Evolutionary conservation across 192 early-diverging fungal species (phyloP).

Genomic region (Backusella circina): DNA sequence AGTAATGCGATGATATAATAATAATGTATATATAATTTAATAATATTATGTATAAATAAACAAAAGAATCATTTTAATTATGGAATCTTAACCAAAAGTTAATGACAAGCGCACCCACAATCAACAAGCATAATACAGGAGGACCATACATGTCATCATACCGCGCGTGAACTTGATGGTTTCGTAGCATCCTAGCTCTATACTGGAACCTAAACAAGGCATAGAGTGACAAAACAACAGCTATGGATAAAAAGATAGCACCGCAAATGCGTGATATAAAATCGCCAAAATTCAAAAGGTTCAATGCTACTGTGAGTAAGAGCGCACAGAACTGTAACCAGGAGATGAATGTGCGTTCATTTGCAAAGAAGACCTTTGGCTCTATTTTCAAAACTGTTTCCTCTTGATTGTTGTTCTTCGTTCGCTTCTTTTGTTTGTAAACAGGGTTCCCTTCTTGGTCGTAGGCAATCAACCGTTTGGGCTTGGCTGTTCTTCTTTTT

Average conservation of each 20-base stretch:
- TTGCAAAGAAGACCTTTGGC: slow-evolving; percentile 86
- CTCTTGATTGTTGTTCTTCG: neutral
- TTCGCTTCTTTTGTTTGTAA: neutral
- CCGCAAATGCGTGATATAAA: slow-evolving; percentile 51
- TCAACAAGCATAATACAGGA: slow-evolving; percentile 62
- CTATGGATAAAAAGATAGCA: slow-evolving; percentile 36
- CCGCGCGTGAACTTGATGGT: neutral
- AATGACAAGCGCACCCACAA: slow-evolving; percentile 54
- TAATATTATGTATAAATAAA: neutral
- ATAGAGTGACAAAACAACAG: slow-evolving; percentile 5
- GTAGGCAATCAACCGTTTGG: neutral
- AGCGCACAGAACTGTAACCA: slow-evolving; percentile 81
- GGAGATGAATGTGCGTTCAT: slow-evolving; percentile 82
- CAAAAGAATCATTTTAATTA: neutral
- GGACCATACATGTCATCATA: slow-evolving; percentile 80
- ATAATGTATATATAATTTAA: neutral
- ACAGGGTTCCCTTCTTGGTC: neutral
- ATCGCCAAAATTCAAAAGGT: slow-evolving; percentile 75
- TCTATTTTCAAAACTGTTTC: slow-evolving; percentile 56
- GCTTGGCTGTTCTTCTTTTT: neutral
- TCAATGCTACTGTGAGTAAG: slow-evolving; percentile 63
- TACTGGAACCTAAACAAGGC: slow-evolving; percentile 20
- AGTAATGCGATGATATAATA: too few species aligned
- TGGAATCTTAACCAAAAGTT: slow-evolving; percentile 9
- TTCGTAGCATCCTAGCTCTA: slow-evolving; percentile 47